Conservation (phyloP, 1,139 yeast genomes). For the Suhomyces kunorum region DNA sequence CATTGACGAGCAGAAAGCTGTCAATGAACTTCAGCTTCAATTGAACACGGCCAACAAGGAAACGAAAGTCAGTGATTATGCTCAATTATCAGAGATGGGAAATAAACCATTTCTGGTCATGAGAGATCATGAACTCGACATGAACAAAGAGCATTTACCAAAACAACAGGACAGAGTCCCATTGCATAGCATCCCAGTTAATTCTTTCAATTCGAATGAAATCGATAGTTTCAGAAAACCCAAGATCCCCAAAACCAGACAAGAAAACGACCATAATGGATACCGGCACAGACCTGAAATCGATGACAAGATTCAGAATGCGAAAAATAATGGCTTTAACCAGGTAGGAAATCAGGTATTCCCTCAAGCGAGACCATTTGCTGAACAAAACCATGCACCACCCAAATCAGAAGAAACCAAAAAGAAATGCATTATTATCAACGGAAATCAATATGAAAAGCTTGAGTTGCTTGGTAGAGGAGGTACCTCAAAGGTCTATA, state of each 20-base stretch:
- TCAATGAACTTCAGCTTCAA: constrained; percentile 20
- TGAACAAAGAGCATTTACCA: constrained; percentile 1
- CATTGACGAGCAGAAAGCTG: constrained; percentile 28
- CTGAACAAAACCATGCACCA: constrained; percentile 3
- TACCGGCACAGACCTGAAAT: background rate
- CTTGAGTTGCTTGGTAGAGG: constrained; percentile 86
- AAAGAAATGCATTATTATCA: constrained; percentile 41
- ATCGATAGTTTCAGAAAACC: constrained; percentile 29
- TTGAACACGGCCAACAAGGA: background rate
- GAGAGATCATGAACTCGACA: constrained; percentile 1
- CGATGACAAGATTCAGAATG: background rate
- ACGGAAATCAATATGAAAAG: constrained; percentile 68
- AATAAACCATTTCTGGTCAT: background rate
- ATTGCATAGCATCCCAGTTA: constrained; percentile 21
- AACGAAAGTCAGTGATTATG: too few relatives aligned
- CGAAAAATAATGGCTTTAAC: background rate
- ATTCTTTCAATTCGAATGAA: constrained; percentile 16
- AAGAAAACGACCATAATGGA: constrained; percentile 3
- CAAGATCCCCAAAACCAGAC: constrained; percentile 19
- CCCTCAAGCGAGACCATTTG: constrained; percentile 2
- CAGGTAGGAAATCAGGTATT: constrained; percentile 6
- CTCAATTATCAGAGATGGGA: background rate
- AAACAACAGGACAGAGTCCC: constrained; percentile 16
- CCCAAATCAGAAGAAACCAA: constrained; percentile 22
- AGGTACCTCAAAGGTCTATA: constrained; percentile 90